Evolutionary conservation across 495 filamentous ascomycete genomes (phyloP).

Genomic region (Cenococcum geophilum): DNA sequence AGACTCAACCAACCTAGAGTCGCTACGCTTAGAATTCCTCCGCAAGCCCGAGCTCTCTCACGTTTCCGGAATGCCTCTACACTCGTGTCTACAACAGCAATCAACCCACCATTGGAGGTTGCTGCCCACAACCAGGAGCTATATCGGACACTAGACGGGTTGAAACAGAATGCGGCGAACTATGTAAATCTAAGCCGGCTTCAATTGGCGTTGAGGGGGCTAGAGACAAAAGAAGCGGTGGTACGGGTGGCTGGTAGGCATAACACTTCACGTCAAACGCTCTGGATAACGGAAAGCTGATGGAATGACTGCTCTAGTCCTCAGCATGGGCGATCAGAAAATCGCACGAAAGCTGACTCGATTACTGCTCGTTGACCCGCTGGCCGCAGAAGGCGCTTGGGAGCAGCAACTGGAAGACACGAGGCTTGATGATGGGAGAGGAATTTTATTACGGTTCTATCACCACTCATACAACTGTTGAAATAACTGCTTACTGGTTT

Average conservation of each 20-base stretch:
- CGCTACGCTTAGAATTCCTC: neutral
- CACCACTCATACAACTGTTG: neutral
- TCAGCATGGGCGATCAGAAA: conserved; percentile 46
- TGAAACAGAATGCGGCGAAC: conserved; percentile 56
- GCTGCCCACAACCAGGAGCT: conserved; percentile 43
- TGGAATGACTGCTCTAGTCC: conserved; percentile 43
- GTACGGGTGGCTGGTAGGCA: conserved; percentile 58
- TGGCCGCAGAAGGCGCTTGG: conserved; percentile 59
- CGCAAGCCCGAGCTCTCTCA: conserved; percentile 1
- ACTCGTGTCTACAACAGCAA: conserved; percentile 35
- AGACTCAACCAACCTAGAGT: conserved; percentile 18
- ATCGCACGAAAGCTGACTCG: conserved; percentile 58
- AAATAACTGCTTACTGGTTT: conserved; percentile 6
- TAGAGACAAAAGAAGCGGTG: conserved; percentile 59
- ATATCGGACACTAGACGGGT: conserved; percentile 52
- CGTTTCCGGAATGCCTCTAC: conserved; percentile 39
- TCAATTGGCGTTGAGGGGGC: conserved; percentile 69
- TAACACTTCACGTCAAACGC: neutral
- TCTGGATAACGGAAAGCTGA: neutral
- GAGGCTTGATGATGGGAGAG: conserved; percentile 43
- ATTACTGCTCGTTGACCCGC: conserved; percentile 70
- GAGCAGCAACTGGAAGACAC: conserved; percentile 57
- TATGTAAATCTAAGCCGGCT: conserved; percentile 70
- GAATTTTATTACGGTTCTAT: conserved; percentile 46
- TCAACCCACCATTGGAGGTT: conserved; percentile 35